These are phyloP conservation scores for Daldinia vernicosa DNA, from an alignment of 495 filamentous ascomycete species.

Conservation along the genomic window DNA sequence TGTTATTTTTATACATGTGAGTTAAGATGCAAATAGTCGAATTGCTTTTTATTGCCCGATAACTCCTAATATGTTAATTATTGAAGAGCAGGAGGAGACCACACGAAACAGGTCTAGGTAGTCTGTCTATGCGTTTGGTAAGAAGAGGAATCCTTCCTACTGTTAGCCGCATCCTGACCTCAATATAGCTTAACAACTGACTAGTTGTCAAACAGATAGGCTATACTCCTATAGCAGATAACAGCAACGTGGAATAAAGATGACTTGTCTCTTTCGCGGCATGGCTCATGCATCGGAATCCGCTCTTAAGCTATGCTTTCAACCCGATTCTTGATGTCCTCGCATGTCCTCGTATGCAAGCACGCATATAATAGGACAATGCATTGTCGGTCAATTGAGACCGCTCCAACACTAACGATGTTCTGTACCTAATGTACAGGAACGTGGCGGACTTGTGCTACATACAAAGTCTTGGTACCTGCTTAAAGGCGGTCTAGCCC, in stretches of 20 bases:
- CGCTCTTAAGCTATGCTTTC: slow-evolving; percentile 1
- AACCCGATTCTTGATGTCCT: background rate
- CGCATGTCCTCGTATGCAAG: background rate
- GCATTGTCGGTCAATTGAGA: slow-evolving; percentile 28
- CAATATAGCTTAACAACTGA: slow-evolving; percentile 8
- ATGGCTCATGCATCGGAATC: slow-evolving; percentile 14
- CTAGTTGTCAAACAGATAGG: slow-evolving; percentile 9
- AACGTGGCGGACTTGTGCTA: slow-evolving; percentile 39
- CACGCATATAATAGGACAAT: slow-evolving; percentile 11
- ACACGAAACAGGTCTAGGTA: slow-evolving; percentile 19
- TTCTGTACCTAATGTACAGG: slow-evolving; percentile 36
- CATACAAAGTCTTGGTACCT: slow-evolving; percentile 39
- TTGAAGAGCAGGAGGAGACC: slow-evolving; percentile 12
- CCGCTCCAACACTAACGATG: slow-evolving; percentile 23
- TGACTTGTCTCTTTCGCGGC: background rate
- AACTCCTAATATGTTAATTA: background rate
- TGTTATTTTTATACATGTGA: background rate
- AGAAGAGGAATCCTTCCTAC: slow-evolving; percentile 5
- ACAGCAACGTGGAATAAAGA: slow-evolving; percentile 2
- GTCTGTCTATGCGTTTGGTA: background rate
- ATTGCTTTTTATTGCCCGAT: background rate
- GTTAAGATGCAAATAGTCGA: background rate
- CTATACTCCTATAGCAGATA: slow-evolving; percentile 4
- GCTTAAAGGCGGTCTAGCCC: slow-evolving; percentile 40
- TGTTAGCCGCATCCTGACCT: slow-evolving; percentile 21